Conservation (phyloP, 1,284 basidiomycete genomes). For the Phellopilus nigrolimitatus region DNA sequence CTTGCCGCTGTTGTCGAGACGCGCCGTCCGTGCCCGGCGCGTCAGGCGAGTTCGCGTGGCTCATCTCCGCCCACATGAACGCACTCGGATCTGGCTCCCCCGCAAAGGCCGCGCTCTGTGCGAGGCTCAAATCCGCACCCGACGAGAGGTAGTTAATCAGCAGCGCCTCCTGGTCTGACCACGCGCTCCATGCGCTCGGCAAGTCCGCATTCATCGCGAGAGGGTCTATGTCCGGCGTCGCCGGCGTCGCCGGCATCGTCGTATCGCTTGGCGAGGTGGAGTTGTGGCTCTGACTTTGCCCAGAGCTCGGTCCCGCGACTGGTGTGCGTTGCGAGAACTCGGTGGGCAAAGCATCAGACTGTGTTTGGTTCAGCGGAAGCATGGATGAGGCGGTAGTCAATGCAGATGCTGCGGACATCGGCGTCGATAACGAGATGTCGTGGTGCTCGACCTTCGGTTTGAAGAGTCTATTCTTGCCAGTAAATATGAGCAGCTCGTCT, state of each 20-base stretch:
- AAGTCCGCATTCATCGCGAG: constrained; percentile 12
- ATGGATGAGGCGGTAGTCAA: background rate
- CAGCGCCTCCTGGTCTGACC: constrained; percentile 20
- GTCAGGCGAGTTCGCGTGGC: constrained; percentile 13
- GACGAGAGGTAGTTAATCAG: constrained; percentile 20
- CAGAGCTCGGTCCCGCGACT: background rate
- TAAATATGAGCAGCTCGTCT: constrained; percentile 21
- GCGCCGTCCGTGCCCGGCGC: background rate
- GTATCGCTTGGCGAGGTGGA: background rate
- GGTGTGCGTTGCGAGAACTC: too few species aligned
- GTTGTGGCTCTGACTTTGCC: background rate
- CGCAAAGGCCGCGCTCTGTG: constrained; percentile 16
- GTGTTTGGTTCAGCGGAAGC: background rate
- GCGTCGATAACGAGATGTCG: constrained; percentile 2
- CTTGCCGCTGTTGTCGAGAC: background rate
- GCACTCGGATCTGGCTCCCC: constrained; percentile 14
- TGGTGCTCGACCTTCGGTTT: constrained; percentile 12
- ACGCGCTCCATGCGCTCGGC: constrained; percentile 18
- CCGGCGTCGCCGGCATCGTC: background rate
- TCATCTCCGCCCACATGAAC: constrained; percentile 20
- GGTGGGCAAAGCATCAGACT: background rate
- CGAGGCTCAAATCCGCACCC: constrained; percentile 16
- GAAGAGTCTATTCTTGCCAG: constrained; percentile 18
- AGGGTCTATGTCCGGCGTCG: constrained; percentile 2
- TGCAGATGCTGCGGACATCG: background rate